A percentile compares a stretch with the other conserved stretches of the same genome.
Evolutionary conservation across 2,329 filamentous ascomycete species (phyloP).

Genomic region (Fonsecaea monophora): DNA sequence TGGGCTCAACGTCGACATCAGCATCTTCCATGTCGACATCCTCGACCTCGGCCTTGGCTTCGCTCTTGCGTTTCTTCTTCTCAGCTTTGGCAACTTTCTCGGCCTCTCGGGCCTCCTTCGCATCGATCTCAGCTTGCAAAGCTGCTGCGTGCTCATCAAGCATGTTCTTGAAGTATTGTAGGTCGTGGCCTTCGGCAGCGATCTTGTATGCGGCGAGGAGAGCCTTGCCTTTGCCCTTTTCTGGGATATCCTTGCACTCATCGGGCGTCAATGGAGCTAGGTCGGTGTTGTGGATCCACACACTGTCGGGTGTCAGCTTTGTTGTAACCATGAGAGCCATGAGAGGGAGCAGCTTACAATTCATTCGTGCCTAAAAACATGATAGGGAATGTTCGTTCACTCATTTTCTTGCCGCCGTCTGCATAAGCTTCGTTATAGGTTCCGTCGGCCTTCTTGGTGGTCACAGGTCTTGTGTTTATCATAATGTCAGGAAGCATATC

Average conservation of each 20-base stretch:
- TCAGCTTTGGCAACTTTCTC: conserved; percentile 64
- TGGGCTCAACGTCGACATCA: conserved; percentile 60
- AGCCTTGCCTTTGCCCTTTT: conserved; percentile 78
- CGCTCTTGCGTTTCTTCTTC: conserved; percentile 57
- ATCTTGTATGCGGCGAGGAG: conserved; percentile 80
- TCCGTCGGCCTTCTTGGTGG: conserved; percentile 80
- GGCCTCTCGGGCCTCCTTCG: conserved; percentile 69
- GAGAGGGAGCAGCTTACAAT: conserved; percentile 76
- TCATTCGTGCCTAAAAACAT: conserved; percentile 97
- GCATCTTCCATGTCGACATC: conserved; percentile 56
- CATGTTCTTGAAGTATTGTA: conserved; percentile 83
- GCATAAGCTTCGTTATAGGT: conserved; percentile 85
- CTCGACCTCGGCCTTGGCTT: conserved; percentile 51
- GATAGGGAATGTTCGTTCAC: conserved; percentile 86
- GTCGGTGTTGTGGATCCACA: conserved; percentile 87
- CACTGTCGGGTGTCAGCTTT: conserved; percentile 60
- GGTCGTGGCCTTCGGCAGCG: conserved; percentile 76
- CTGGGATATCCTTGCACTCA: conserved; percentile 71
- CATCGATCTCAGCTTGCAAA: conserved; percentile 64
- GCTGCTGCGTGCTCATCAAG: conserved; percentile 66
- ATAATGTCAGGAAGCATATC: conserved; percentile 86
- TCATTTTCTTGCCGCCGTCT: conserved; percentile 83
- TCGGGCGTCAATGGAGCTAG: conserved; percentile 78
- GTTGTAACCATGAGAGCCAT: not conserved
- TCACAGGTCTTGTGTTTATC: conserved; percentile 79